These are phyloP conservation scores for Fusarium torreyae DNA, from an alignment of 2,329 filamentous ascomycete genomes.

Conservation along the genomic window DNA sequence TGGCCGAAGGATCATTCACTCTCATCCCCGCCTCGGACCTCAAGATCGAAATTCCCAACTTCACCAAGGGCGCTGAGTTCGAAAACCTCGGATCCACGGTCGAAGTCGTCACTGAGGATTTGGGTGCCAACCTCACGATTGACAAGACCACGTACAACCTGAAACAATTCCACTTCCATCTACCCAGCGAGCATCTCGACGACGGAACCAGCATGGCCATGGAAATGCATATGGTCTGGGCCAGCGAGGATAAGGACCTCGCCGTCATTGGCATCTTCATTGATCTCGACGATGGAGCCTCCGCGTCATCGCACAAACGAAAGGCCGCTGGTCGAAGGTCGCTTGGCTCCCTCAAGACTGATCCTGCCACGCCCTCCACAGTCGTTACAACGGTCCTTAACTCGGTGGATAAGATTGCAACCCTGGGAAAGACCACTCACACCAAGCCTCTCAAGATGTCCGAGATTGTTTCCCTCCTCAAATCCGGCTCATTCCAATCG, in stretches of 20 bases:
- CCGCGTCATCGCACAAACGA: neutral
- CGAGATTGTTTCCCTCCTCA: conserved; percentile 51
- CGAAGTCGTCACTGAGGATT: conserved; percentile 61
- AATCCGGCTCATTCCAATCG: conserved; percentile 52
- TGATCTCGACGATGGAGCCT: conserved; percentile 38
- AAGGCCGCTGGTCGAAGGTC: neutral
- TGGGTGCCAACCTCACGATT: conserved; percentile 62
- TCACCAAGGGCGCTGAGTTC: conserved; percentile 58
- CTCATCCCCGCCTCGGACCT: conserved; percentile 52
- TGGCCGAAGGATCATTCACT: conserved; percentile 54
- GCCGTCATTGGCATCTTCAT: conserved; percentile 52
- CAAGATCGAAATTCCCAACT: conserved; percentile 55
- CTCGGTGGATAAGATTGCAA: conserved; percentile 52
- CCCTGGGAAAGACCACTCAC: conserved; percentile 57
- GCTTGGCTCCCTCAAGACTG: neutral
- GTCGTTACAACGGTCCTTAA: conserved; percentile 58
- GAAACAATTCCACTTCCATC: conserved; percentile 73
- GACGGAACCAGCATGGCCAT: conserved; percentile 53
- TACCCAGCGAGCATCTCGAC: conserved; percentile 71
- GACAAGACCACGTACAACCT: conserved; percentile 60
- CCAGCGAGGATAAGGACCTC: conserved; percentile 38
- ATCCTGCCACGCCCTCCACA: conserved; percentile 25
- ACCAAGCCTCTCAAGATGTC: conserved; percentile 61
- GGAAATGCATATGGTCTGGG: conserved; percentile 53
- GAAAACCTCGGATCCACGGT: conserved; percentile 69